Conservation (phyloP, 208 protist species). For the Leishmania aethiopica region DNA sequence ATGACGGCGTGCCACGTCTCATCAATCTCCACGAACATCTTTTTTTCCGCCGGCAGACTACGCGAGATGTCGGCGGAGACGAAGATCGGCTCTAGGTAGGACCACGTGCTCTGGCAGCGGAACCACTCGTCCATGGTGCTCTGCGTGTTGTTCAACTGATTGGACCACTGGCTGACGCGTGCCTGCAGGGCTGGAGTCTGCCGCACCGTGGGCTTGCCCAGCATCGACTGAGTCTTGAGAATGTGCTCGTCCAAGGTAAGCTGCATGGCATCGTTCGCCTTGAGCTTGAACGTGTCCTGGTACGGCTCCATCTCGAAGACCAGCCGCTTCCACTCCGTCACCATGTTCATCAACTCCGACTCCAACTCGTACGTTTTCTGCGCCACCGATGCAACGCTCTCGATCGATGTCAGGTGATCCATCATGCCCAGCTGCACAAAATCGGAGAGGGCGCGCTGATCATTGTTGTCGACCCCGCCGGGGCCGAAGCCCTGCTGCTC, state of each 20-base stretch:
- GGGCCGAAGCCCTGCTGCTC: slow-evolving; percentile 86
- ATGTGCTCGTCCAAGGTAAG: slow-evolving; percentile 96
- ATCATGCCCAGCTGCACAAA: slow-evolving; percentile 91
- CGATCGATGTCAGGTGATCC: slow-evolving; percentile 79
- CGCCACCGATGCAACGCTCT: slow-evolving; percentile 85
- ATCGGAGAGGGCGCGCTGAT: slow-evolving; percentile 76
- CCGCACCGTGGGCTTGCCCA: slow-evolving; percentile 92
- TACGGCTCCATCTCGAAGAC: slow-evolving; percentile 94
- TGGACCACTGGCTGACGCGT: slow-evolving; percentile 92
- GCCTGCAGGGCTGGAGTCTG: slow-evolving; percentile 90
- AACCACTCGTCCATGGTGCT: slow-evolving; percentile 97
- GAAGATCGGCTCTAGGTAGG: slow-evolving; percentile 98
- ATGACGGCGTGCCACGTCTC: slow-evolving; percentile 94
- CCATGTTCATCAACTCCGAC: slow-evolving; percentile 93
- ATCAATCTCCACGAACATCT: slow-evolving; percentile 94
- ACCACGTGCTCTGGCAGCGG: slow-evolving; percentile 95
- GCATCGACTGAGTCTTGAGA: slow-evolving; percentile 96
- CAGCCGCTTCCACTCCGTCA: slow-evolving; percentile 94
- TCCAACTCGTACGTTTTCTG: slow-evolving; percentile 93
- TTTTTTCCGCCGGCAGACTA: slow-evolving; percentile 96
- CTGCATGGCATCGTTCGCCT: slow-evolving; percentile 93
- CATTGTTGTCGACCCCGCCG: slow-evolving; percentile 84
- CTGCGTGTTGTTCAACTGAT: slow-evolving; percentile 93
- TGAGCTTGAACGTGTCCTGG: slow-evolving; percentile 93
- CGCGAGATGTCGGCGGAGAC: slow-evolving; percentile 95